phyloP scores from a whole-genome alignment of 257 asterid species.

The Solanum bulbocastanum region DNA sequence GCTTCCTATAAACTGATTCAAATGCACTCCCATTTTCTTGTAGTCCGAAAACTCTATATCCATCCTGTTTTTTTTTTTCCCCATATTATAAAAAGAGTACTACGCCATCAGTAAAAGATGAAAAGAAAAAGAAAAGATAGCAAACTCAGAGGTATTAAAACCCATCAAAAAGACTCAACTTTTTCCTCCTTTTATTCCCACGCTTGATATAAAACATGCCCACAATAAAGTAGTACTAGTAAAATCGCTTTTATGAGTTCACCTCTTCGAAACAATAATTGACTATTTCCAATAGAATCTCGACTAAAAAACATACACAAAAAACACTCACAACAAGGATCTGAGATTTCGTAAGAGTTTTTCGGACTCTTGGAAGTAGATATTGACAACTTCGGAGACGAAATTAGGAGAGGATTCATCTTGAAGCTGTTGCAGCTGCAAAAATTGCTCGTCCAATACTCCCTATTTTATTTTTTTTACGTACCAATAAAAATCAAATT shows the following conservation, averaged over 20 bases:
- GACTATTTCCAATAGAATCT: too few species aligned
- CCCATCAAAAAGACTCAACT: background rate
- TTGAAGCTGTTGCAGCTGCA: slow-evolving; percentile 83
- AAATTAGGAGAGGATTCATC: slow-evolving; percentile 87
- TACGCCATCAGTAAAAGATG: background rate
- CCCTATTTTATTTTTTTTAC: slow-evolving; percentile 27
- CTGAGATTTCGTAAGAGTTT: slow-evolving; percentile 73
- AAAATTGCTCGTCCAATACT: slow-evolving; percentile 80
- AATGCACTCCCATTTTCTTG: slow-evolving; percentile 68
- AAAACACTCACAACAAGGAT: slow-evolving; percentile 35
- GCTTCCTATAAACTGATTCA: slow-evolving; percentile 88
- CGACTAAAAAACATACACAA: too few species aligned
- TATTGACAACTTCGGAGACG: slow-evolving; percentile 79
- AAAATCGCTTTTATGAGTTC: background rate
- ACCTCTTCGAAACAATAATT: background rate
- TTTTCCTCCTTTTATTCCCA: background rate
- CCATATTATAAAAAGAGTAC: background rate
- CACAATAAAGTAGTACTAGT: background rate
- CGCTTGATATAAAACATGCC: background rate
- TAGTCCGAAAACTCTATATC: slow-evolving; percentile 67
- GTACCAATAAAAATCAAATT: background rate
- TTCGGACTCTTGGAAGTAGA: slow-evolving; percentile 80
- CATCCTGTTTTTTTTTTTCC: slow-evolving; percentile 17
- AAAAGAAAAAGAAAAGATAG: background rate
- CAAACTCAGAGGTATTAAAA: background rate